A percentile compares a stretch with the other conserved stretches of the same genome.
phyloP scores from a whole-genome alignment of 345 rosid species.

The Melaleuca alternifolia region DNA sequence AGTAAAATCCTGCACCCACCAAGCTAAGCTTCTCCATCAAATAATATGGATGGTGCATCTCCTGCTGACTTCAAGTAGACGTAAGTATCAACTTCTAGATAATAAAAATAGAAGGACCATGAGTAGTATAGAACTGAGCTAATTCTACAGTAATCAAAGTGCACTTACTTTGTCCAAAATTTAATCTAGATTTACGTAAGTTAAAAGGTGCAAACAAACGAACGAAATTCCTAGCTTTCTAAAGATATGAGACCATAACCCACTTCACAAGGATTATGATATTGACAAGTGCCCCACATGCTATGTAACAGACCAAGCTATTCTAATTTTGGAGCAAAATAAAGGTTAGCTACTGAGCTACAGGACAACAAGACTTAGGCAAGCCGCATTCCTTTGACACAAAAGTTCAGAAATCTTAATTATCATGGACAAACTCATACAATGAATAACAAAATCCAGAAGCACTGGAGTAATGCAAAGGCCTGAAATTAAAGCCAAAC shows the following conservation, averaged over 20 bases:
- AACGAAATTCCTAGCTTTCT: background rate
- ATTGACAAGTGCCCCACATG: background rate
- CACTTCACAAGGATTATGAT: background rate
- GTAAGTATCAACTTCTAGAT: background rate
- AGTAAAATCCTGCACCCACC: background rate
- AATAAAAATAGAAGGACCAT: background rate
- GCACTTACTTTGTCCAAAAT: background rate
- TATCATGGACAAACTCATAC: background rate
- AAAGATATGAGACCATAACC: background rate
- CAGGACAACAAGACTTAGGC: background rate
- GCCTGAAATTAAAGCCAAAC: conserved; percentile 6
- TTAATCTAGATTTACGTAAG: background rate
- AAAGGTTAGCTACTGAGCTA: background rate
- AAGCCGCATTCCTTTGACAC: background rate
- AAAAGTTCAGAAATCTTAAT: background rate
- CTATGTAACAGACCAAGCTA: background rate
- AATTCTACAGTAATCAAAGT: background rate
- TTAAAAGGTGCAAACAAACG: background rate
- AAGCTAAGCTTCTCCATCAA: background rate
- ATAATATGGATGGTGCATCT: background rate
- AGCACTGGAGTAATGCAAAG: background rate
- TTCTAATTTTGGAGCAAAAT: background rate
- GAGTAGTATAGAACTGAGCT: background rate
- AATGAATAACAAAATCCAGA: background rate
- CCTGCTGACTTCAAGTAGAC: background rate